These are phyloP conservation scores for Penicillium manginii DNA, from an alignment of 495 filamentous ascomycete genomes.

Conservation along the genomic window DNA sequence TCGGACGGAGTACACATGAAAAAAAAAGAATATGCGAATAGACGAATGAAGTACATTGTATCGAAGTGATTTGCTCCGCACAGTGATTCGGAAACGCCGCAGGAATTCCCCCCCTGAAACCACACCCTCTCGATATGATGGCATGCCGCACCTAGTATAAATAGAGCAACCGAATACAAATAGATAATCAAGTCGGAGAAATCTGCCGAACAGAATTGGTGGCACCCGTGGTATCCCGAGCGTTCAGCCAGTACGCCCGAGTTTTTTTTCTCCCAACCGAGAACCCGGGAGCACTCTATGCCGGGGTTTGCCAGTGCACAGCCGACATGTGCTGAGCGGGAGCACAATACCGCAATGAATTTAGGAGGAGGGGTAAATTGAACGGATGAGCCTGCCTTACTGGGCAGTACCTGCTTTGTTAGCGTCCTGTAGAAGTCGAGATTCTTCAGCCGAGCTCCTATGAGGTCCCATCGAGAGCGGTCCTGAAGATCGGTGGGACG, in stretches of 20 bases:
- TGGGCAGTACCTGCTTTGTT: background rate
- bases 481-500: background rate
- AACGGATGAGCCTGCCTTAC: background rate
- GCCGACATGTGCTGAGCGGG: background rate
- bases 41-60: too few relatives aligned
- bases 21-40: too few relatives aligned
- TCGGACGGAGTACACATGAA: too few relatives aligned
- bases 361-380: background rate
- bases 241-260: background rate
- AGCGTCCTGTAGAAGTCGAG: background rate
- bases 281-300: background rate
- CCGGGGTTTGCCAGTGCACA: background rate
- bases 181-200: background rate
- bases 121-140: too few relatives aligned
- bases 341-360: background rate
- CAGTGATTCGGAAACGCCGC: too few relatives aligned
- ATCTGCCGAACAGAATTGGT: background rate
- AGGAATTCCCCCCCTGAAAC: too few relatives aligned
- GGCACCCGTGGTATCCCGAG: background rate
- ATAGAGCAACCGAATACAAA: background rate
- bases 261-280: background rate
- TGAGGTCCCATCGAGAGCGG: background rate
- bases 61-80: too few relatives aligned
- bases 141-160: too few relatives aligned
- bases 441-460: background rate